Evolutionary conservation across 768 basidiomycete species (phyloP), one percentile per base, ranked within the genome.

Genomic region (Pleurotus pulmonarius): DNA sequence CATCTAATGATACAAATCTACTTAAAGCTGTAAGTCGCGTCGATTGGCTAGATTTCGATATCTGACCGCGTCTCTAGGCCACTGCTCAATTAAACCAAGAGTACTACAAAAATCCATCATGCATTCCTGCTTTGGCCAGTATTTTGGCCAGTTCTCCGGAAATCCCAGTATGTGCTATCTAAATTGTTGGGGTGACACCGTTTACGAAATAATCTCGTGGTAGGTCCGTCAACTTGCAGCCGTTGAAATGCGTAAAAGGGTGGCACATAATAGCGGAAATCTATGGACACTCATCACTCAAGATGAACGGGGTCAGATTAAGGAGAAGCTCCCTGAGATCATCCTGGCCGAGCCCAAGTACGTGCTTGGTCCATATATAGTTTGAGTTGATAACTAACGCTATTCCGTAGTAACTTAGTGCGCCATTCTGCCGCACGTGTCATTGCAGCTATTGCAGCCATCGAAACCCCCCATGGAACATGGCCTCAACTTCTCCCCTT

Each of bases 211-310:
- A 20, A 20, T 20, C 20, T 20, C 7, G 44, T 26, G 44, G 46
- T 66, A 99, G 95, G 86, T 98, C 60, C 91, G 94, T 59, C 97
- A 99, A 84, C 82, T 99, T 18, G 92, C 95, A 47, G 94, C 95
- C 6, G 94, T 98, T 55, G 97, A 99, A 74, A 80, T 98, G 69
- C 83, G 96, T 64, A 99, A 99, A 79, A 90, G 96, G 57, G 83
- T 98, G 58, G 70, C 80, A 24, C 82, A 85, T 67, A 87, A 87
- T 64, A 90, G 88, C 62, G 90, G 88, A 49, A 83, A 81, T 67
- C 72, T 95, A 29, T 99, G 97, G 97, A 75, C 83, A 16, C 75
- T 82, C 56, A 79, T 92, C 25, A 72, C 83, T 37, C 80, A 82
- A 67, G 75, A 78, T 38, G 77, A 87, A 58, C 87, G 96, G 41